These are phyloP conservation scores for Priceomyces medius DNA, from an alignment of 805 yeast genomes.

Conservation along the genomic window DNA sequence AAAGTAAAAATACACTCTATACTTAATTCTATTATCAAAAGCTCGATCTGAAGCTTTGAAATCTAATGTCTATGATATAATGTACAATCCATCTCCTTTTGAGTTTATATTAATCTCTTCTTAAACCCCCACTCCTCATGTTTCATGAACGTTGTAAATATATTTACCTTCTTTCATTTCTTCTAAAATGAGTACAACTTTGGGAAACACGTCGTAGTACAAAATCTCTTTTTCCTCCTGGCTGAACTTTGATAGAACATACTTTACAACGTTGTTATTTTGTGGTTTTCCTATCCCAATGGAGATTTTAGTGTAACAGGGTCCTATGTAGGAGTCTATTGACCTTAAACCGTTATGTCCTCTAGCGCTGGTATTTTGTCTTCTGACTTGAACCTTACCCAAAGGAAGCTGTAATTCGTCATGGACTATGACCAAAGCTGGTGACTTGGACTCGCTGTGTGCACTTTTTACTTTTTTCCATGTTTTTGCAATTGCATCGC, in stretches of 20 bases:
- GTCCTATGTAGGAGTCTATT: slow-evolving; percentile 47
- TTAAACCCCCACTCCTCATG: too few species aligned
- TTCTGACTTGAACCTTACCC: slow-evolving; percentile 66
- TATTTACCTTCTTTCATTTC: slow-evolving; percentile 24
- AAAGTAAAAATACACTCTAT: too few species aligned
- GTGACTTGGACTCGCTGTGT: slow-evolving; percentile 21
- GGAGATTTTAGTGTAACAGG: slow-evolving; percentile 60
- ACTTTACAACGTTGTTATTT: slow-evolving; percentile 53
- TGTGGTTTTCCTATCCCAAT: slow-evolving; percentile 77
- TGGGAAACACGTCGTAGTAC: slow-evolving; percentile 39
- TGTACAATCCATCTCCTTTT: too few species aligned
- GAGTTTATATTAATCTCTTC: too few species aligned
- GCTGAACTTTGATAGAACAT: slow-evolving; percentile 59
- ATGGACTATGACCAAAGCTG: slow-evolving; percentile 59
- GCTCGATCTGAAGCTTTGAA: too few species aligned
- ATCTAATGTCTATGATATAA: too few species aligned
- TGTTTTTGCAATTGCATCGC: slow-evolving; percentile 50
- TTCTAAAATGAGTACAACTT: slow-evolving; percentile 37
- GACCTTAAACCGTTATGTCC: slow-evolving; percentile 86
- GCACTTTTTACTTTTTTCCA: slow-evolving; percentile 41
- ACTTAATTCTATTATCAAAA: too few species aligned
- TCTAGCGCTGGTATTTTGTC: slow-evolving; percentile 59
- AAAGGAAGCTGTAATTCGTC: slow-evolving; percentile 71
- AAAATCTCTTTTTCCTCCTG: slow-evolving; percentile 44
- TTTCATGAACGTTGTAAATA: slow-evolving; percentile 9